Conservation (phyloP, 192 early-diverging fungal genomes). For the Rhizophagus prolifer region DNA sequence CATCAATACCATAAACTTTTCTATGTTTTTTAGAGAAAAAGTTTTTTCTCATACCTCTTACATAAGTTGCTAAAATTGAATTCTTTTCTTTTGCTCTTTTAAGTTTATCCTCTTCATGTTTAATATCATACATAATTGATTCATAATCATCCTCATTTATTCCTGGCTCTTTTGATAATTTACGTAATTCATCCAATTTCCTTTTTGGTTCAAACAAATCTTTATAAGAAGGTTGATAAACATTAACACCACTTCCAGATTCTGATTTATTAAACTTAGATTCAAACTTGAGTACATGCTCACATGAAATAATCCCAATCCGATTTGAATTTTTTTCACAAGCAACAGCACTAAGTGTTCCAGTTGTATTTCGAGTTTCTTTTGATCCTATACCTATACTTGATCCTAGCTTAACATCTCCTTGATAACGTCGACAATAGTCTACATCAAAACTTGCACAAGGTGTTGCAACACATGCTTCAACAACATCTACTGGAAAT, state of each 20-base stretch:
- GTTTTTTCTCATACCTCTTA: not conserved
- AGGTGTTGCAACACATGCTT: conserved; percentile 11
- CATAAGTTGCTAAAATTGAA: not conserved
- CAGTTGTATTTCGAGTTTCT: not conserved
- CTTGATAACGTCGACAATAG: not conserved
- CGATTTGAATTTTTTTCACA: not conserved
- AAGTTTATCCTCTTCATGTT: too few species aligned
- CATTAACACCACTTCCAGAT: not conserved
- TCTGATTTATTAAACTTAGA: not conserved
- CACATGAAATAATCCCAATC: not conserved
- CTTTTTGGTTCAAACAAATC: too few species aligned
- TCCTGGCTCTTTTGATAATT: not conserved
- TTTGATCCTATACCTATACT: not conserved
- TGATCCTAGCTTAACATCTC: not conserved
- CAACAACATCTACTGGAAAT: not conserved
- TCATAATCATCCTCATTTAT: not conserved
- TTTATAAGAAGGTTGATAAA: too few species aligned
- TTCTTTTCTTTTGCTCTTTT: not conserved
- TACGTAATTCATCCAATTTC: too few species aligned
- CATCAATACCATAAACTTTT: not conserved
- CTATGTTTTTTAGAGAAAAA: not conserved
- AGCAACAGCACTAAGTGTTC: not conserved
- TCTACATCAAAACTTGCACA: not conserved
- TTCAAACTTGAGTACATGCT: not conserved
- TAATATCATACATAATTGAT: not conserved